Conservation (phyloP, 2,329 filamentous ascomycete species). For the Cryphonectria japonica region DNA sequence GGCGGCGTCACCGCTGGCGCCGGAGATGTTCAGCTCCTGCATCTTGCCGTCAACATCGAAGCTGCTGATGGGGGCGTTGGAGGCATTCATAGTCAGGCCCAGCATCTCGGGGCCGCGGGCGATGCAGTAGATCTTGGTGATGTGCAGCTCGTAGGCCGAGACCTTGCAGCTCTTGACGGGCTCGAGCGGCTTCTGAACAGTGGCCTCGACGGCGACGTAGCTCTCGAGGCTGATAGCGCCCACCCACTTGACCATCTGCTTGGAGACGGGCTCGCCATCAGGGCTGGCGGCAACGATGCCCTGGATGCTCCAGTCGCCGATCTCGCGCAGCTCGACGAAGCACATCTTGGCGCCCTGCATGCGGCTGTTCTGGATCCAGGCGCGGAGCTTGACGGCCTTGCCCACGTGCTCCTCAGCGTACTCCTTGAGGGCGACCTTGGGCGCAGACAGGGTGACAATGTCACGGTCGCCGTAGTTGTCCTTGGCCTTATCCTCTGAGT, state of each 20-base stretch:
- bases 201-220: conserved; percentile 79
- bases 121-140: conserved; percentile 81
- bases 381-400: conserved; percentile 75
- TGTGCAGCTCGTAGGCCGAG: conserved; percentile 81
- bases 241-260: conserved; percentile 95
- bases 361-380: conserved; percentile 84
- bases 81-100: conserved; percentile 59
- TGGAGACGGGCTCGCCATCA: conserved; percentile 67
- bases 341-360: conserved; percentile 90
- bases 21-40: conserved; percentile 45
- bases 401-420: conserved; percentile 68
- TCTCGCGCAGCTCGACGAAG: conserved; percentile 83
- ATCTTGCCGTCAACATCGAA: conserved; percentile 59
- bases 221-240: conserved; percentile 76
- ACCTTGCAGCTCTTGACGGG: conserved; percentile 88
- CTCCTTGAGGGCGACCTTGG: conserved; percentile 61
- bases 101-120: conserved; percentile 63
- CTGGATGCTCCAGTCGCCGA: conserved; percentile 78
- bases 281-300: conserved; percentile 71
- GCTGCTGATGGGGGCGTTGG: conserved; percentile 59
- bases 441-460: conserved; percentile 52
- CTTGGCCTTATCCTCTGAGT: conserved; percentile 65
- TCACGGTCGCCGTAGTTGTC: conserved; percentile 77
- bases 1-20: conserved; percentile 31
- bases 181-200: conserved; percentile 80